A percentile compares a stretch with the other conserved stretches of the same genome.
These are phyloP conservation scores for Grigorovia yakushimaensis DNA, from an alignment of 805 yeast species.

Conservation along the genomic window DNA sequence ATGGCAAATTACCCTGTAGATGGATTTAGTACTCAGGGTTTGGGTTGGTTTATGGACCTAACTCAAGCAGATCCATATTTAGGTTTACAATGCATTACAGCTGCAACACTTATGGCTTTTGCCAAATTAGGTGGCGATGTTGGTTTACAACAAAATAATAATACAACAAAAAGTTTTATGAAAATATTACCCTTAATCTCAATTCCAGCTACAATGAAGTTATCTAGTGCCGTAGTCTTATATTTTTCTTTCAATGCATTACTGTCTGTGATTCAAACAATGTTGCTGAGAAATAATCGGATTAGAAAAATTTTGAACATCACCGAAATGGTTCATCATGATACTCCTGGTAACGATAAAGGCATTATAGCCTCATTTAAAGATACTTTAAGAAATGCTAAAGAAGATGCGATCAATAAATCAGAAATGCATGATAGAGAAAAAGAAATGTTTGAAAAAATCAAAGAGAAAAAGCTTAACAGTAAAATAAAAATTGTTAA, in stretches of 20 bases:
- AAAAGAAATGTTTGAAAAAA: conserved; percentile 23
- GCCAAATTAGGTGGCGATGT: conserved; percentile 87
- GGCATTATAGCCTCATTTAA: conserved; percentile 31
- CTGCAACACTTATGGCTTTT: conserved; percentile 62
- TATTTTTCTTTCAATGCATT: conserved; percentile 78
- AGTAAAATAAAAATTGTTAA: conserved; percentile 23
- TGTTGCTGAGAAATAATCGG: conserved; percentile 46
- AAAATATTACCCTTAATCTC: conserved; percentile 70
- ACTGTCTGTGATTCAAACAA: conserved; percentile 64
- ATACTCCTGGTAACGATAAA: conserved; percentile 26
- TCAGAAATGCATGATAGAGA: conserved; percentile 30
- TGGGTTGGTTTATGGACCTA: conserved; percentile 75
- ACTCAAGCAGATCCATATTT: conserved; percentile 82
- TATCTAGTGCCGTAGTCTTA: conserved; percentile 76
- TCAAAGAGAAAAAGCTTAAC: conserved; percentile 25
- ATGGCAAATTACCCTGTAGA: conserved; percentile 75
- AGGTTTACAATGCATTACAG: conserved; percentile 78
- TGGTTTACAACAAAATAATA: conserved; percentile 60
- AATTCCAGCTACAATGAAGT: conserved; percentile 77
- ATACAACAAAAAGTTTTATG: conserved; percentile 59
- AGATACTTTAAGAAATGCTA: conserved; percentile 33
- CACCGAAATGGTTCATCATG: conserved; percentile 53
- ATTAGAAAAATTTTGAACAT: conserved; percentile 51
- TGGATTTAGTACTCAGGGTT: conserved; percentile 70
- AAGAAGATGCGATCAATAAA: conserved; percentile 32